Evolutionary conservation across 1,139 yeast genomes (phyloP), one percentile per base, ranked within the genome.

Genomic region (Pneumocystis oryctolagi): DNA sequence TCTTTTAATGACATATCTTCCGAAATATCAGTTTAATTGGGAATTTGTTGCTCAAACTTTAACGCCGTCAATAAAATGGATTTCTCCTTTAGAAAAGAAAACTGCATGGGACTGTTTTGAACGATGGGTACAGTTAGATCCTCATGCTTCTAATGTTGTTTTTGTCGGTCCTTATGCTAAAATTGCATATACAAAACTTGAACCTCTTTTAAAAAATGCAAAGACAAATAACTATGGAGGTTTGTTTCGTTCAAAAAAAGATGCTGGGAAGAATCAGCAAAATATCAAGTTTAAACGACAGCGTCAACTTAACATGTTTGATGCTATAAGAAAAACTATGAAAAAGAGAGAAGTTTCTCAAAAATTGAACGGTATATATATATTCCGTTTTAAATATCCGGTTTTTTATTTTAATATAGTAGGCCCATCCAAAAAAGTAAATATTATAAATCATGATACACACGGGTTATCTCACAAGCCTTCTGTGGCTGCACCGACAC

Each of bases 51-150:
- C 97, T 0, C 87, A 90, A 28, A 88, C 86, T 71, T 77, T 92
- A 79, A 78, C 85, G 0, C 80, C 83, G 8, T 2, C 78, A 79
- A 62, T 82, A 89, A 1, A 82, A 87, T 0, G 78, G 79, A 82
- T 84, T 58, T 87, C 97, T 0, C 89, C 87, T 68, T 88, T 89
- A 64, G 97, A 92, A 73, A 80, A 97, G 69, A 80, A 98, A 70
- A 92, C 97, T 0, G 95, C 98, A 0, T 92, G 98, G 98, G 97
- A 90, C 72, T 92, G 97, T 72, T 92, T 92, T 76, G 98, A 92
- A 73, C 78, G 98, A 67, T 92, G 94, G 77, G 86, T 89, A 66
- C 98, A 92, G 74, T 78, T 94, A 67, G 89, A 89, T 70, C 97
- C 92, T 64, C 84, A 59, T 25, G 63, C 66, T 28, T 56, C 39